These are phyloP conservation scores for Radiomyces spectabilis DNA, from an alignment of 192 early-diverging fungal genomes.

Conservation along the genomic window DNA sequence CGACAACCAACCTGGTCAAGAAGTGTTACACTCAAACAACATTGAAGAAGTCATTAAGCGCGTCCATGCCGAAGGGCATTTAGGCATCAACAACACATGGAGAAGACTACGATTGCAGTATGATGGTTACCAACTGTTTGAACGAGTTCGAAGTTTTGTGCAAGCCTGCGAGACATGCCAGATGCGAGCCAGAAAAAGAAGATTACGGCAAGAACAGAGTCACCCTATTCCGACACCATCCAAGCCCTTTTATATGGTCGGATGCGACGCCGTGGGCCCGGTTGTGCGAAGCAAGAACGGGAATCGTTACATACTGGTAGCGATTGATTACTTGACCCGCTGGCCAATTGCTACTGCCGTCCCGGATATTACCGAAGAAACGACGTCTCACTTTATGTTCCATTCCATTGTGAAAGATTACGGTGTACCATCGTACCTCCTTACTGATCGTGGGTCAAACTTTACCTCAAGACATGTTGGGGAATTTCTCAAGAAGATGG, in stretches of 20 bases:
- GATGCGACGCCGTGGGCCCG: not conserved
- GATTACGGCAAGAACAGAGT: not conserved
- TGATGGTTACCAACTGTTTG: not conserved
- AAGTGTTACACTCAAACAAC: not conserved
- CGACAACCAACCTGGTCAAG: not conserved
- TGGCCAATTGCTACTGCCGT: too few species aligned
- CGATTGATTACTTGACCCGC: slow-evolving; percentile 16
- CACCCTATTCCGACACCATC: not conserved
- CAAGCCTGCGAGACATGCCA: not conserved
- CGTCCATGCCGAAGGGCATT: slow-evolving; percentile 2
- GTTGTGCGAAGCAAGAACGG: not conserved
- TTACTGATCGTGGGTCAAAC: slow-evolving; percentile 3
- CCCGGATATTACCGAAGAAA: not conserved
- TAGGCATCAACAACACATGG: too few species aligned
- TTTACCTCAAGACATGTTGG: not conserved
- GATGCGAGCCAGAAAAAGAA: too few species aligned
- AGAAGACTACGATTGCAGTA: too few species aligned
- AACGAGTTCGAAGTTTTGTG: not conserved
- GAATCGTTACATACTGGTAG: slow-evolving; percentile 13
- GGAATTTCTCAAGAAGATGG: not conserved
- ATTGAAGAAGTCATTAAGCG: not conserved
- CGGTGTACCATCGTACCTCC: slow-evolving; percentile 1
- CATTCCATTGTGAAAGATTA: not conserved
- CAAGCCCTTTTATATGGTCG: not conserved
- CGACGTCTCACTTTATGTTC: not conserved